These are phyloP conservation scores for Solanum clarkiae DNA, from an alignment of 257 asterid genomes.

Conservation along the genomic window DNA sequence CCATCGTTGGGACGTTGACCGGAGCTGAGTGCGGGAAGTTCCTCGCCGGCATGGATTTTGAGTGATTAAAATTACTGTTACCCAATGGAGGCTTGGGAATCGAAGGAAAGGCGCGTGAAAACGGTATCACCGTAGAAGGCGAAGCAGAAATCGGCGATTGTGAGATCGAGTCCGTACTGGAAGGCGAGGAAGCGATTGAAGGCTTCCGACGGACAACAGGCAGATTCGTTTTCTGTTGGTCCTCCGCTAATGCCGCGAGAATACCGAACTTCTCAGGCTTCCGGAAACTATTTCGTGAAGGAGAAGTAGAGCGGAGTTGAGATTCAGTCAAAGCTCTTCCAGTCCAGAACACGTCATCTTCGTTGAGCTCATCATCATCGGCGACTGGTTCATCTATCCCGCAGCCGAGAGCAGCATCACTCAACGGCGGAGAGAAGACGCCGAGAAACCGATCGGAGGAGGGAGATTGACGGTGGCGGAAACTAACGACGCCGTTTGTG, in stretches of 20 bases:
- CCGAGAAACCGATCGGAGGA: constrained; percentile 54
- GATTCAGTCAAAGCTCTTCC: constrained; percentile 10
- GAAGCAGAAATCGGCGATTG: constrained; percentile 1
- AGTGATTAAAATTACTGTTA: constrained; percentile 5
- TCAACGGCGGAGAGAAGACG: constrained; percentile 54
- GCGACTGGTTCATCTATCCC: constrained; percentile 1
- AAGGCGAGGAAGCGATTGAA: constrained; percentile 5
- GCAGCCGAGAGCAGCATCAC: not conserved
- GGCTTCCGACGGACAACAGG: constrained; percentile 31
- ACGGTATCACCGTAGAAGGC: constrained; percentile 11
- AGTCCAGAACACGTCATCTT: constrained; percentile 64
- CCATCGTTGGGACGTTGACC: constrained; percentile 54
- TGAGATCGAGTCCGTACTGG: not conserved
- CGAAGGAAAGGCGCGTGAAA: constrained; percentile 33
- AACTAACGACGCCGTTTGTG: constrained; percentile 20
- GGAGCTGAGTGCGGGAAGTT: constrained; percentile 68
- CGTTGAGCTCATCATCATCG: constrained; percentile 53
- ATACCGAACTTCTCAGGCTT: constrained; percentile 46
- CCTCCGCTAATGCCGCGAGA: constrained; percentile 59
- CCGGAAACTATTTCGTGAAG: constrained; percentile 5
- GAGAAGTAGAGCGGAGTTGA: constrained; percentile 15
- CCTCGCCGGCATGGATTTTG: constrained; percentile 48
- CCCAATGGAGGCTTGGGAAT: constrained; percentile 51
- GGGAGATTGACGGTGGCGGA: constrained; percentile 51
- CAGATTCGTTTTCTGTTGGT: constrained; percentile 13